Percentiles rank a stretch among this genome's conserved stretches.
These are phyloP conservation scores for Echinochloa phyllopogon DNA, from an alignment of 176 grass and related monocot genomes.

Conservation along the genomic window DNA sequence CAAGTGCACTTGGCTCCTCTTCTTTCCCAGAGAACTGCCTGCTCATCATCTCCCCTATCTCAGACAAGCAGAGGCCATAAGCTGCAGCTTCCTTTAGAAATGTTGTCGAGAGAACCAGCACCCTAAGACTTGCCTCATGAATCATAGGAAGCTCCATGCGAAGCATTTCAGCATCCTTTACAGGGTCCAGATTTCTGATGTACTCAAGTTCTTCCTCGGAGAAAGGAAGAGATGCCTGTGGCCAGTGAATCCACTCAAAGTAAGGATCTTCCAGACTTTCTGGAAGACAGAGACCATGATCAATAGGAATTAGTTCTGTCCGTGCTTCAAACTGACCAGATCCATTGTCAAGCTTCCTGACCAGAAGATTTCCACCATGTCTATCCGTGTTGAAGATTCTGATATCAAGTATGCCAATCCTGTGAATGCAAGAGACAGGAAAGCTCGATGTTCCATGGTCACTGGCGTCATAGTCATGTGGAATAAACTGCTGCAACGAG, in stretches of 20 bases:
- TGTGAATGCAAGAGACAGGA: conserved; percentile 62
- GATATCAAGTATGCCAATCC: conserved; percentile 74
- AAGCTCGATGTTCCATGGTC: conserved; percentile 73
- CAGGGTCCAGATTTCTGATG: conserved; percentile 58
- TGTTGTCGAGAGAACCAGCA: conserved; percentile 64
- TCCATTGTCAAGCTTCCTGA: conserved; percentile 54
- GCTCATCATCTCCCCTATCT: conserved; percentile 79
- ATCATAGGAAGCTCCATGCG: conserved; percentile 64
- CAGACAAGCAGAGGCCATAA: conserved; percentile 56
- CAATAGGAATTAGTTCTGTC: conserved; percentile 69
- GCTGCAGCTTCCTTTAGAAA: conserved; percentile 67
- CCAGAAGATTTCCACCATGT: conserved; percentile 74
- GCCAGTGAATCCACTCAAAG: conserved; percentile 82
- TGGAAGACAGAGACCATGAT: conserved; percentile 68
- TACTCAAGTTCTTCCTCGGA: conserved; percentile 72
- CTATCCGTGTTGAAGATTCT: conserved; percentile 81
- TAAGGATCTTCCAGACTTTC: conserved; percentile 76
- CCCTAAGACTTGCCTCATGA: conserved; percentile 63
- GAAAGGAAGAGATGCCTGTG: conserved; percentile 70
- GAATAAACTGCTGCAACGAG: conserved; percentile 71
- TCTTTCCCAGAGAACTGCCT: conserved; percentile 61
- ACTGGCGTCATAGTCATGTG: conserved; percentile 72
- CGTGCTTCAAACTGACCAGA: conserved; percentile 43
- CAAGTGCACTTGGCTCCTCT: conserved; percentile 71
- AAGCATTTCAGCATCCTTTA: conserved; percentile 64